These are phyloP conservation scores for Ophiostoma sp. DNA, from an alignment of 2,329 filamentous ascomycete species.

Conservation along the genomic window DNA sequence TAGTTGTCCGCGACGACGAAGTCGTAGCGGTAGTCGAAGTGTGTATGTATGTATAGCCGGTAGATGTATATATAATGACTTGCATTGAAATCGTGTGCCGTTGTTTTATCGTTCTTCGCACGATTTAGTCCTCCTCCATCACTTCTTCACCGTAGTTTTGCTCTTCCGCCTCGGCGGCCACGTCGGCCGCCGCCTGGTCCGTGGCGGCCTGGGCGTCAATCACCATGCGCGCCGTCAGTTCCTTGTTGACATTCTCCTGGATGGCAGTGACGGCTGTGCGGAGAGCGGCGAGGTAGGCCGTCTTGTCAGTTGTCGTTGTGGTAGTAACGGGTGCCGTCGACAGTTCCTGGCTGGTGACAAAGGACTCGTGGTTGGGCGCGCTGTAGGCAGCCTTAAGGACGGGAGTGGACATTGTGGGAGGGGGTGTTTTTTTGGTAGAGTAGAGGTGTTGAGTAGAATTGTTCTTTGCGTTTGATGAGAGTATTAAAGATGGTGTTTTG, in stretches of 20 bases:
- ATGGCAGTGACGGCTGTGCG: slow-evolving; percentile 56
- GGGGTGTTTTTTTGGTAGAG: neutral
- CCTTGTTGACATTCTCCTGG: slow-evolving; percentile 68
- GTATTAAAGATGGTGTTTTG: neutral
- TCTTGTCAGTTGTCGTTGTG: slow-evolving; percentile 47
- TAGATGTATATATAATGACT: neutral
- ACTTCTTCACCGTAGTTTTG: slow-evolving; percentile 86
- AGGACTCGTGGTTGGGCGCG: slow-evolving; percentile 25
- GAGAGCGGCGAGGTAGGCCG: slow-evolving; percentile 60
- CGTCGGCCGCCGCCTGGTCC: slow-evolving; percentile 42
- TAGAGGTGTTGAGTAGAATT: neutral
- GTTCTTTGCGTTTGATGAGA: neutral
- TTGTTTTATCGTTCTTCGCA: neutral
- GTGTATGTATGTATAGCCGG: neutral
- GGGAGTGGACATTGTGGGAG: slow-evolving; percentile 2
- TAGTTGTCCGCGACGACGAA: neutral
- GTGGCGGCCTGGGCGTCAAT: slow-evolving; percentile 57
- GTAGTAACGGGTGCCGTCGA: slow-evolving; percentile 35
- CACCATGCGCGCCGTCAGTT: slow-evolving; percentile 73
- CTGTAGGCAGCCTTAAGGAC: slow-evolving; percentile 24
- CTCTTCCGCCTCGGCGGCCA: slow-evolving; percentile 63
- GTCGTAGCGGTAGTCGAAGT: neutral
- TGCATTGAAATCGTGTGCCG: neutral
- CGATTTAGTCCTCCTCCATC: slow-evolving; percentile 60
- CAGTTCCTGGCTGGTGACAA: slow-evolving; percentile 11